Conservation (phyloP, 768 basidiomycete genomes). For the Pulveroboletus sp. region DNA sequence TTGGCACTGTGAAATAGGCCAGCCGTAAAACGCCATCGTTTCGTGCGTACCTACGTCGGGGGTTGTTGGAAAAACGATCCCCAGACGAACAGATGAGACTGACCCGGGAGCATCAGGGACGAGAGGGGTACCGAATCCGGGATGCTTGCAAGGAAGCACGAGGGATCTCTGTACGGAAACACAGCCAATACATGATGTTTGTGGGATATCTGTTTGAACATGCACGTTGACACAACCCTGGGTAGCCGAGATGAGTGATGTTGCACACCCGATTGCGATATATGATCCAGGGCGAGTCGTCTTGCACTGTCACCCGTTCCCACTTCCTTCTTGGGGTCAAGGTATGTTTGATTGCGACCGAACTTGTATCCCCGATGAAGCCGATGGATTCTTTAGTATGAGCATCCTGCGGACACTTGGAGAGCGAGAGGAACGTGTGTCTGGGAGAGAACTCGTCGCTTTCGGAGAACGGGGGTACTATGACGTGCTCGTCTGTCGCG, state of each 20-base stretch:
- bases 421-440: constrained; percentile 14
- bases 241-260: not conserved
- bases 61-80: not conserved
- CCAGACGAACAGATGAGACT: constrained; percentile 35
- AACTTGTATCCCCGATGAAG: constrained; percentile 2
- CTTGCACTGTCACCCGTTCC: constrained; percentile 38
- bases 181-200: constrained; percentile 48
- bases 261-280: constrained; percentile 49
- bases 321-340: constrained; percentile 37
- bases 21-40: constrained; percentile 74
- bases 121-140: constrained; percentile 67
- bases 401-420: constrained; percentile 10
- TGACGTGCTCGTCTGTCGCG: not conserved
- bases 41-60: constrained; percentile 8
- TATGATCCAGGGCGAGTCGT: constrained; percentile 52
- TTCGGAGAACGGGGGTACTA: constrained; percentile 23
- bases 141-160: constrained; percentile 55
- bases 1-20: constrained; percentile 88
- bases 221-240: constrained; percentile 3
- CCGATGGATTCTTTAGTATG: constrained; percentile 19
- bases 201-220: constrained; percentile 38
- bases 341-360: constrained; percentile 19
- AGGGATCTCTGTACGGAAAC: constrained; percentile 53
- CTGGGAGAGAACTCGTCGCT: constrained; percentile 19
- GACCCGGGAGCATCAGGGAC: constrained; percentile 74